Conservation (phyloP, 73 alveolate species). For the Uronychia binucleata region DNA sequence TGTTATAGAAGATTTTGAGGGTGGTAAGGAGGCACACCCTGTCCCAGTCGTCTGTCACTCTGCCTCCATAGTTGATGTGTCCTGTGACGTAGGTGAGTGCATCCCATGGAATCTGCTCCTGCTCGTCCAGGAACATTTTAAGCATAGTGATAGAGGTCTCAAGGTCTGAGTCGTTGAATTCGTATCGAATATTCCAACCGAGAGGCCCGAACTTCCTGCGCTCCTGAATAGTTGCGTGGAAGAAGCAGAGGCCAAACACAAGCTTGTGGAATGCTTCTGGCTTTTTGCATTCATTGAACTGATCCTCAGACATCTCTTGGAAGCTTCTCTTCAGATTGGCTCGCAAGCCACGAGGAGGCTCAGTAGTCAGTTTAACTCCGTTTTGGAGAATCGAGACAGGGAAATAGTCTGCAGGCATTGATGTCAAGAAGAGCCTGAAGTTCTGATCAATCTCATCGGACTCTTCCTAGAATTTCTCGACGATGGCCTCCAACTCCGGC, state of each 20-base stretch:
- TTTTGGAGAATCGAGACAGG: slow-evolving; percentile 93
- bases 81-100: slow-evolving; percentile 97
- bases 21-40: slow-evolving; percentile 87
- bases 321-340: slow-evolving; percentile 97
- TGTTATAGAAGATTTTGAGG: slow-evolving; percentile 77
- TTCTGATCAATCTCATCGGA: slow-evolving; percentile 81
- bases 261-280: slow-evolving; percentile 89
- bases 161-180: slow-evolving; percentile 98
- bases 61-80: slow-evolving; percentile 99
- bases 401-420: slow-evolving; percentile 97
- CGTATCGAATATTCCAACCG: slow-evolving; percentile 99
- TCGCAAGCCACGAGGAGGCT: slow-evolving; percentile 99
- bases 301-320: slow-evolving; percentile 93
- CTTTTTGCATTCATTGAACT: slow-evolving; percentile 77
- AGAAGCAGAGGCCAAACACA: slow-evolving; percentile 98
- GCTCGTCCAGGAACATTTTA: slow-evolving; percentile 95
- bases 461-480: slow-evolving; percentile 78
- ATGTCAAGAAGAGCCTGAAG: slow-evolving; percentile 92
- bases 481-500: slow-evolving; percentile 89
- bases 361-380: slow-evolving; percentile 95
- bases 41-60: slow-evolving; percentile 99
- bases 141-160: slow-evolving; percentile 98
- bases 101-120: slow-evolving; percentile 98
- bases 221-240: slow-evolving; percentile 99
- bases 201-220: slow-evolving; percentile 99